Evolutionary conservation across 2,329 filamentous ascomycete genomes (phyloP).

Genomic region (Colletotrichum sidae): DNA sequence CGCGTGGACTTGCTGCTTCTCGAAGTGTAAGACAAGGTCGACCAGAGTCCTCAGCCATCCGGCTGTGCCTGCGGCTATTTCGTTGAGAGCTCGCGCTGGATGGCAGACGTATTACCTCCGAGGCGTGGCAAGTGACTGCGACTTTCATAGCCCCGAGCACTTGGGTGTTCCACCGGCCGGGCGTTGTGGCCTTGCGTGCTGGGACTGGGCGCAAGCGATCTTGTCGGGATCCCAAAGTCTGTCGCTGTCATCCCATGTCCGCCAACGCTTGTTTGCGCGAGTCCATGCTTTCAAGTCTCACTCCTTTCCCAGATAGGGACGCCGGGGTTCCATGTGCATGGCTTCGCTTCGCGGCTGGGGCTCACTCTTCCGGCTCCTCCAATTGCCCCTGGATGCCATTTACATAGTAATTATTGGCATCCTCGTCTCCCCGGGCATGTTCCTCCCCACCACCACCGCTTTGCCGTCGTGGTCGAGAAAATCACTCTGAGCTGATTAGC

Average conservation of each 20-base stretch:
- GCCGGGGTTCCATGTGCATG: constrained; percentile 30
- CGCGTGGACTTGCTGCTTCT: no score
- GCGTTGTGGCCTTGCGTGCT: no score
- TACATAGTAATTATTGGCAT: constrained; percentile 4
- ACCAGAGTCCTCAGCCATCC: no score
- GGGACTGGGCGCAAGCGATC: constrained; percentile 9
- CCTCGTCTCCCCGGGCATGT: constrained; percentile 19
- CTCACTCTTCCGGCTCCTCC: constrained; percentile 14
- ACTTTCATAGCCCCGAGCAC: no score
- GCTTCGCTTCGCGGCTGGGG: constrained; percentile 24
- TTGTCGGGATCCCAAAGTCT: neutral
- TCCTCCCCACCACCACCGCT: constrained; percentile 9
- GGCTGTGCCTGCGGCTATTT: no score
- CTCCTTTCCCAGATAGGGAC: constrained; percentile 30
- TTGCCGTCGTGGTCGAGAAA: constrained; percentile 29
- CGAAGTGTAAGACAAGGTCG: no score
- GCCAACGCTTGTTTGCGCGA: constrained; percentile 20
- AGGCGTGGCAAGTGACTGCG: no score
- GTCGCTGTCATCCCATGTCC: constrained; percentile 13
- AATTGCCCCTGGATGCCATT: constrained; percentile 15
- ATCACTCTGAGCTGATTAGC: constrained; percentile 11
- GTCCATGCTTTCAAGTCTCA: constrained; percentile 23
- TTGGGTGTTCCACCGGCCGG: no score
- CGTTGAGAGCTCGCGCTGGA: no score
- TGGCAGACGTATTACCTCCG: no score